Percentiles rank a stretch among this genome's conserved stretches.
Evolutionary conservation across 2,329 filamentous ascomycete species (phyloP).

Genomic region (Raffaelea albimanens): DNA sequence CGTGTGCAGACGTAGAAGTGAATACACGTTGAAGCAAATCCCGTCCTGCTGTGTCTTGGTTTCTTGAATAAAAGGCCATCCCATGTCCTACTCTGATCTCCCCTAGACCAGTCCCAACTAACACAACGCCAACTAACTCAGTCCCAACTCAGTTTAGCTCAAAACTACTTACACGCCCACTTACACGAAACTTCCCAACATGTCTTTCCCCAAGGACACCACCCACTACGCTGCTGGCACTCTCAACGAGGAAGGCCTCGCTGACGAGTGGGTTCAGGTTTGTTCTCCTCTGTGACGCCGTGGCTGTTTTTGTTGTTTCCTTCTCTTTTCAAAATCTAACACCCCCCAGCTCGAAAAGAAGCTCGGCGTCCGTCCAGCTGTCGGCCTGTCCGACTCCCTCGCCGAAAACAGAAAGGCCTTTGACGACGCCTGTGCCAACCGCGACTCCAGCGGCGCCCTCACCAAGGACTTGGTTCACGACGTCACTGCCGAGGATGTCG

Average conservation of each 20-base stretch:
- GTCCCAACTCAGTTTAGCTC: neutral
- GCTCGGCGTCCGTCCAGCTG: constrained; percentile 3
- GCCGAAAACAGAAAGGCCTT: neutral
- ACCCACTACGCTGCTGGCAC: neutral
- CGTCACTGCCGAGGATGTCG: neutral
- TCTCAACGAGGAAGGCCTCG: neutral
- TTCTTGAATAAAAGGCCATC: too few relatives aligned
- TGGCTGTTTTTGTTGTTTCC: neutral
- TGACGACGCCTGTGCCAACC: neutral
- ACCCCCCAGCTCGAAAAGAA: constrained; percentile 1
- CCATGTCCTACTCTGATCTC: too few relatives aligned
- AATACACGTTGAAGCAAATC: too few relatives aligned
- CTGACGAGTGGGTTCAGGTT: neutral
- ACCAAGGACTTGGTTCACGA: neutral
- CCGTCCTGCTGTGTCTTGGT: too few relatives aligned
- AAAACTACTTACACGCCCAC: too few relatives aligned
- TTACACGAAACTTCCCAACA: too few relatives aligned
- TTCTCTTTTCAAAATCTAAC: neutral
- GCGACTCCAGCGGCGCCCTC: neutral
- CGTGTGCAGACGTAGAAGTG: too few relatives aligned
- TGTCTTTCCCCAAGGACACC: neutral
- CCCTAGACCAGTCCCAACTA: neutral
- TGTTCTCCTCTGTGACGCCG: neutral
- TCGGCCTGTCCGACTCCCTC: neutral
- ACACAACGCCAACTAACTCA: neutral